Base-by-base conservation (phyloP, 352 stramenopile genomes). In the Globisporangium polare region DNA sequence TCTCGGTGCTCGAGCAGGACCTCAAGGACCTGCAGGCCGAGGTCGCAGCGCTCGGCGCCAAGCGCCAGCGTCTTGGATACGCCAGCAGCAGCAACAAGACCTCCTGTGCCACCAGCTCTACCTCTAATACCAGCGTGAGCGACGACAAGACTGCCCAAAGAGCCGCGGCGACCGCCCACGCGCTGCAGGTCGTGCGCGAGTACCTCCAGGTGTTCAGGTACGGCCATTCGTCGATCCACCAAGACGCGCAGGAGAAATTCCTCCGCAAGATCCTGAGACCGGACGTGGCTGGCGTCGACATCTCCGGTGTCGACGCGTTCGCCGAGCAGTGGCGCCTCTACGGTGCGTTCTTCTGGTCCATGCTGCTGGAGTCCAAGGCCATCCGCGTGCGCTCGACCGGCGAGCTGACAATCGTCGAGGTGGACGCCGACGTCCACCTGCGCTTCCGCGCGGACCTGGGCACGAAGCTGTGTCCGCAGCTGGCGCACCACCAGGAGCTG, bases 121-220 rank as follows among this genome's bases (percentile, higher is more conserved):
- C n/a, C n/a, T n/a, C n/a, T n/a, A 57, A 31, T 31, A 9, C 33
- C 5, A 10, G n/a, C 1, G 27, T 39, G 2, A 39, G 26, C 20
- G 46, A 54, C 18, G 49, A 54, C 27, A 39, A 54, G 17, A n/a
- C 29, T 27, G 49, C 49, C 15, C 49, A 39, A 7, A 26, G 49
- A 10, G 18, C 49, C 0, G 47, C 26, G 4, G 13, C 17, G 46
- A 26, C 20, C 13, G 35, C 53, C 4, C 33, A 54, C 8, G 57
- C 57, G 57, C 24, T 53, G 12, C 9, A 54, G 49, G 31, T 62
- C 57, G 57, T 62, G 57, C 57, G 31, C 20, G 57, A 62, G 45
- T 62, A 62, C 57, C 54, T 62, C 46, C 43, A 62, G 57, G 37
- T 53, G 45, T 62, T 62, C 57, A 62, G 56, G 57, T 62, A 62